These are phyloP conservation scores for Fusarium sp. DNA, from an alignment of 2,329 filamentous ascomycete species.

Conservation along the genomic window DNA sequence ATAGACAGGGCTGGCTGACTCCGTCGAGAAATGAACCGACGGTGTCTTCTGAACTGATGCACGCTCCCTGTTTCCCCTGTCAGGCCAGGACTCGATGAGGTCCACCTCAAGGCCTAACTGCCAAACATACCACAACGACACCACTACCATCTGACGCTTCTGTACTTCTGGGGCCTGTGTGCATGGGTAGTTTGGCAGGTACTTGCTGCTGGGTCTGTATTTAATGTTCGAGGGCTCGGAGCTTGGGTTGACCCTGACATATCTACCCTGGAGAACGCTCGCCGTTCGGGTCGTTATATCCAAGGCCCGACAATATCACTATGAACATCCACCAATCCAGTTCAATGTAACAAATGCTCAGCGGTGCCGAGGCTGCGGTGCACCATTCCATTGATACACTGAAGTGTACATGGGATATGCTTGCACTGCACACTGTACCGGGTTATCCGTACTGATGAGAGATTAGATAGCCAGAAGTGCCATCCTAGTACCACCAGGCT, in stretches of 20 bases:
- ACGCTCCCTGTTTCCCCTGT: constrained; percentile 33
- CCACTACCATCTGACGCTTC: constrained; percentile 46
- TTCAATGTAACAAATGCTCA: constrained; percentile 17
- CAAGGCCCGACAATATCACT: constrained; percentile 35
- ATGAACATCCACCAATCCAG: constrained; percentile 41
- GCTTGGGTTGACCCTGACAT: constrained; percentile 39
- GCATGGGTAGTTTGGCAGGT: constrained; percentile 25
- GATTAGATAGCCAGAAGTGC: constrained; percentile 36
- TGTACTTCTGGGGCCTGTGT: constrained; percentile 24
- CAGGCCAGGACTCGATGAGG: constrained; percentile 34
- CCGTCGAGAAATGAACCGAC: constrained; percentile 31
- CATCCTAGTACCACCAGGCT: constrained; percentile 37
- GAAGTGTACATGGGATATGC: constrained; percentile 33
- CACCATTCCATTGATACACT: constrained; percentile 7
- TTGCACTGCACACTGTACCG: constrained; percentile 13
- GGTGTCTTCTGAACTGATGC: constrained; percentile 34
- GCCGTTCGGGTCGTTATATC: constrained; percentile 23
- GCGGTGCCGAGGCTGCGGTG: constrained; percentile 18
- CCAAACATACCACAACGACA: constrained; percentile 49
- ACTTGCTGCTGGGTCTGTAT: constrained; percentile 15
- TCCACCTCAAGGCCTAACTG: constrained; percentile 23
- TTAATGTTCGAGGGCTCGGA: constrained; percentile 25
- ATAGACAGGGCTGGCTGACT: constrained; percentile 25
- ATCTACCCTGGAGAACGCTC: constrained; percentile 36
- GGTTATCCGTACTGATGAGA: constrained; percentile 11